Conservation (phyloP, 2,329 filamentous ascomycete genomes). For the Alternaria dauci region DNA sequence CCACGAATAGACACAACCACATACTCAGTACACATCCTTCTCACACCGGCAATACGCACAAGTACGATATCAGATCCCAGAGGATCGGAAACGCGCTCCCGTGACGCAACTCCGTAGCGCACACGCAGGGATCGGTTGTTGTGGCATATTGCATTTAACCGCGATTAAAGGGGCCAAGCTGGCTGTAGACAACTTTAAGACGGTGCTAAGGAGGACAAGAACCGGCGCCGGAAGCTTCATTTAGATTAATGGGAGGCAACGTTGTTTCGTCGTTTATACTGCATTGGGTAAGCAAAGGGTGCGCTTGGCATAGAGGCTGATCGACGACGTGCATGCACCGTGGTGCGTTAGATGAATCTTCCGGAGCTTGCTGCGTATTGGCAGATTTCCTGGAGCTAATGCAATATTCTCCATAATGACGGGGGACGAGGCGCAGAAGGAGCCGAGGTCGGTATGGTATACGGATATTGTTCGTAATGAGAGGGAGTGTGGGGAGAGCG, state of each 20-base stretch:
- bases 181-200: background rate
- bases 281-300: background rate
- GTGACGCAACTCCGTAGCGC: background rate
- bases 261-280: background rate
- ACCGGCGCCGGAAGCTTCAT: constrained; percentile 28
- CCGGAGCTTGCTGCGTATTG: background rate
- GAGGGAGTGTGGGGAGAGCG: background rate
- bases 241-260: constrained; percentile 23
- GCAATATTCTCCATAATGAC: background rate
- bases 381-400: background rate
- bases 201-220: constrained; percentile 21
- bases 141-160: constrained; percentile 13
- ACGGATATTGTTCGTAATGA: constrained; percentile 3
- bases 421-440: background rate
- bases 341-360: background rate
- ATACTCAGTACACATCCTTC: background rate
- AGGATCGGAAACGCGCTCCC: background rate
- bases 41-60: constrained; percentile 6
- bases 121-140: constrained; percentile 11
- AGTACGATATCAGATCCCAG: background rate
- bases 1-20: constrained; percentile 4
- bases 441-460: background rate
- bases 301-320: background rate
- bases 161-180: constrained; percentile 4
- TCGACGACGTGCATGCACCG: background rate